Evolutionary conservation across 2,329 filamentous ascomycete genomes (phyloP).

Genomic region (Uncinocarpus reesii): DNA sequence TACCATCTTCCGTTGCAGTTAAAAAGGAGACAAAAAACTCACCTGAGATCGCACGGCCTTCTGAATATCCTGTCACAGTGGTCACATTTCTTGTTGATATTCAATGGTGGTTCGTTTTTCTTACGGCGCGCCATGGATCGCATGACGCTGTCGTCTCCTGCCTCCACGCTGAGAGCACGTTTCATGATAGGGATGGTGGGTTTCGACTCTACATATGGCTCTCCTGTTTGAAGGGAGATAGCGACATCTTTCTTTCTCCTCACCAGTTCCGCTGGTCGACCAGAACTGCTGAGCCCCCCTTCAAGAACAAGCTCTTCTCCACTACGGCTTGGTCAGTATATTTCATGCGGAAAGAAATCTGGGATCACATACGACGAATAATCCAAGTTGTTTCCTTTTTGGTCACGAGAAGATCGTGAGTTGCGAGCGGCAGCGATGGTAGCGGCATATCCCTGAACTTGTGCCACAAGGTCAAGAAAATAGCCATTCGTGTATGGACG

Average conservation of each 20-base stretch:
- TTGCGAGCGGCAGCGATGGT: constrained; percentile 68
- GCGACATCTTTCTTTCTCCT: constrained; percentile 63
- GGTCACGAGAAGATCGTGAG: constrained; percentile 36
- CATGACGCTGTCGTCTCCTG: constrained; percentile 67
- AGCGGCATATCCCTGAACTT: constrained; percentile 80
- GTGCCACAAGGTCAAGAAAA: constrained; percentile 90
- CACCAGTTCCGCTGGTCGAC: constrained; percentile 72
- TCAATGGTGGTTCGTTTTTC: constrained; percentile 80
- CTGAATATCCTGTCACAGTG: constrained; percentile 91
- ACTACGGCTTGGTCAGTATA: constrained; percentile 34
- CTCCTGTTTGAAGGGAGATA: constrained; percentile 64
- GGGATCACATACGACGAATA: constrained; percentile 37
- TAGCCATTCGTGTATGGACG: constrained; percentile 91
- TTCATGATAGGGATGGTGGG: constrained; percentile 37
- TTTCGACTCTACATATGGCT: constrained; percentile 45
- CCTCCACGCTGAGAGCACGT: constrained; percentile 45
- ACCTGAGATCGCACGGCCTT: constrained; percentile 85
- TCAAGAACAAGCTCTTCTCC: constrained; percentile 67
- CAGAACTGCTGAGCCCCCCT: constrained; percentile 71
- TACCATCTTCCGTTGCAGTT: background rate
- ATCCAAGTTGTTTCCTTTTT: constrained; percentile 38
- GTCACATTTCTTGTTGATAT: constrained; percentile 69
- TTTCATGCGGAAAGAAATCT: constrained; percentile 20
- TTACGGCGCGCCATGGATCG: constrained; percentile 93
- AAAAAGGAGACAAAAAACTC: constrained; percentile 17